phyloP scores from a whole-genome alignment of 108 stramenopile genomes.

The Stephanodiscus minutulus region DNA sequence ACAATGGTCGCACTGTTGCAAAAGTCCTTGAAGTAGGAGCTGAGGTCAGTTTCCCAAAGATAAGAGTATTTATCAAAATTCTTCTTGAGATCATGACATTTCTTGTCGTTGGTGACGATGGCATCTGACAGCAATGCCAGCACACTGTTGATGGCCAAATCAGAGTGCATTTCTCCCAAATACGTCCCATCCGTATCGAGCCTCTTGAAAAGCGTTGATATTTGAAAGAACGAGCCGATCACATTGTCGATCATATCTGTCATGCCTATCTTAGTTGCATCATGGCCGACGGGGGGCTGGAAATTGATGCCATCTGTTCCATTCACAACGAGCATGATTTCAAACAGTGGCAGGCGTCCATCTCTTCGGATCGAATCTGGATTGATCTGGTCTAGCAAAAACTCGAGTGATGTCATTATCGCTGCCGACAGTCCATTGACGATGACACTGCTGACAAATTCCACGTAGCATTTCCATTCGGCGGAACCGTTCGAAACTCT shows the following conservation, averaged over 20 bases:
- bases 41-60: slow-evolving; percentile 81
- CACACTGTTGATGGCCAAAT: slow-evolving; percentile 62
- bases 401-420: slow-evolving; percentile 67
- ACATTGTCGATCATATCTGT: slow-evolving; percentile 69
- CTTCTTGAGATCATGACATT: slow-evolving; percentile 62
- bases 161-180: slow-evolving; percentile 77
- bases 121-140: slow-evolving; percentile 70
- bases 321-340: slow-evolving; percentile 72
- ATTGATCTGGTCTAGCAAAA: slow-evolving; percentile 75
- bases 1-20: slow-evolving; percentile 62
- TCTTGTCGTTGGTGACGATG: slow-evolving; percentile 60
- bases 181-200: slow-evolving; percentile 87
- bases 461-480: slow-evolving; percentile 84
- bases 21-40: slow-evolving; percentile 71
- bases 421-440: slow-evolving; percentile 75
- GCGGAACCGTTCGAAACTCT: slow-evolving; percentile 66
- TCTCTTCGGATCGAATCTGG: slow-evolving; percentile 56
- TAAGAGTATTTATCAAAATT: slow-evolving; percentile 70
- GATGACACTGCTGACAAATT: slow-evolving; percentile 84
- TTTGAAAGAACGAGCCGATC: slow-evolving; percentile 80
- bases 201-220: slow-evolving; percentile 79
- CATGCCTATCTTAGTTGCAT: slow-evolving; percentile 55
- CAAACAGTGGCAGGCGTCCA: slow-evolving; percentile 76
- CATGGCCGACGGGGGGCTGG: slow-evolving; percentile 53
- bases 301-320: slow-evolving; percentile 58